phyloP scores from a whole-genome alignment of 441 rosid species.

The Omphalea diandra region DNA sequence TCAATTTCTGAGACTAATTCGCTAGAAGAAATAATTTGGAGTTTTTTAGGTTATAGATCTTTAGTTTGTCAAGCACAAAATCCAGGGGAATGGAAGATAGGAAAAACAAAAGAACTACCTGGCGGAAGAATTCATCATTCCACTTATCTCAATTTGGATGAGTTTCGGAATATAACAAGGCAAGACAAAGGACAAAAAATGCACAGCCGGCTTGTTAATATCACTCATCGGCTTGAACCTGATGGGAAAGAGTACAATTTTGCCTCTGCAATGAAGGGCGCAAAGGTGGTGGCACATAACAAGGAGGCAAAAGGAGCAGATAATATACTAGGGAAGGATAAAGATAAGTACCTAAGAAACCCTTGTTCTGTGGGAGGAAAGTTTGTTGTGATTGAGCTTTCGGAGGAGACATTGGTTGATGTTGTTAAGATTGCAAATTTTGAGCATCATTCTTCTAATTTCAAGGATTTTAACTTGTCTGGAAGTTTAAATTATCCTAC shows the following conservation, averaged over 20 bases:
- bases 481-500: slow-evolving; percentile 81
- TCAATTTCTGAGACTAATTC: slow-evolving; percentile 36
- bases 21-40: slow-evolving; percentile 50
- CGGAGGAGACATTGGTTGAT: slow-evolving; percentile 85
- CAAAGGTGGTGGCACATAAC: slow-evolving; percentile 74
- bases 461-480: slow-evolving; percentile 68
- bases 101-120: slow-evolving; percentile 22
- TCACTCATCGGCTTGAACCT: slow-evolving; percentile 71
- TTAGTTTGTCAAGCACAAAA: slow-evolving; percentile 40
- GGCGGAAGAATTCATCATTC: slow-evolving; percentile 35
- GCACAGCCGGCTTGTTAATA: slow-evolving; percentile 46
- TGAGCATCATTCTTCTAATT: slow-evolving; percentile 83
- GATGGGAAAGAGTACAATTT: slow-evolving; percentile 85
- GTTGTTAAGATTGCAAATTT: slow-evolving; percentile 74
- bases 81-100: slow-evolving; percentile 26
- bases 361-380: slow-evolving; percentile 72
- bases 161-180: slow-evolving; percentile 46
- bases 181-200: slow-evolving; percentile 42
- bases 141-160: slow-evolving; percentile 57
- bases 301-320: slow-evolving; percentile 89
- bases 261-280: slow-evolving; percentile 76
- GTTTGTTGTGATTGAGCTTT: slow-evolving; percentile 78
- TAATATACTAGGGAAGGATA: slow-evolving; percentile 76
- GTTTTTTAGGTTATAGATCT: slow-evolving; percentile 45
- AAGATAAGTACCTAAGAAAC: slow-evolving; percentile 76